phyloP scores from a whole-genome alignment of 805 yeast genomes.

The Kluyveromyces wickerhamii region DNA sequence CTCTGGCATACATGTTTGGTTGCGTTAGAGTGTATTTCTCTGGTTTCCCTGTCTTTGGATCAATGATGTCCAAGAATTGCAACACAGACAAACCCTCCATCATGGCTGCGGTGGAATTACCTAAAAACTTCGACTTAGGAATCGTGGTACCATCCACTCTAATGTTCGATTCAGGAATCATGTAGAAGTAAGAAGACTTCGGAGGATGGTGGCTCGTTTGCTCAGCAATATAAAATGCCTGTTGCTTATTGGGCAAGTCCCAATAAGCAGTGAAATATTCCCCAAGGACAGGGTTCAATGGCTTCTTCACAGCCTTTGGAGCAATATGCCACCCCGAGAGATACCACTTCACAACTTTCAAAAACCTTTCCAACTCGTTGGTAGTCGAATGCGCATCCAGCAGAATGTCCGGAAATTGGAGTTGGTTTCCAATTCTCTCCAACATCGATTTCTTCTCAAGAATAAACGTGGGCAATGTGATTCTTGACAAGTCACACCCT shows the following conservation, averaged over 20 bases:
- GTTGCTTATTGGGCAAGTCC: slow-evolving; percentile 67
- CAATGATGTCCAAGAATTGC: slow-evolving; percentile 52
- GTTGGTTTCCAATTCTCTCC: slow-evolving; percentile 86
- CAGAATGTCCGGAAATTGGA: slow-evolving; percentile 70
- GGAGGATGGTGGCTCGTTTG: slow-evolving; percentile 99
- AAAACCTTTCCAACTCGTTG: slow-evolving; percentile 62
- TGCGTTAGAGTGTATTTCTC: slow-evolving; percentile 84
- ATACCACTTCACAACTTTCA: slow-evolving; percentile 79
- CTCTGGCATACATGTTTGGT: slow-evolving; percentile 93
- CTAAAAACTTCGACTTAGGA: slow-evolving; percentile 83
- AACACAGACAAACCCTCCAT: slow-evolving; percentile 87
- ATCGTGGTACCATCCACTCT: slow-evolving; percentile 83
- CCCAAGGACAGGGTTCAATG: slow-evolving; percentile 89
- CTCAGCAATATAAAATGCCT: slow-evolving; percentile 82
- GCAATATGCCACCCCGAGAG: slow-evolving; percentile 97
- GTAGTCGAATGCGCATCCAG: slow-evolving; percentile 54
- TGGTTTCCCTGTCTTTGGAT: slow-evolving; percentile 35
- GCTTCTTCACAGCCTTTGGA: slow-evolving; percentile 97
- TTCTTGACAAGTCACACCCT: slow-evolving; percentile 82
- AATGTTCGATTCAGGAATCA: slow-evolving; percentile 71
- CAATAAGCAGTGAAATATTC: slow-evolving; percentile 88
- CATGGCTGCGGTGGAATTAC: slow-evolving; percentile 93
- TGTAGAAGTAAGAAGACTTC: slow-evolving; percentile 83
- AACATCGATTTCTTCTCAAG: slow-evolving; percentile 93
- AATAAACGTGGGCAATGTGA: slow-evolving; percentile 92